phyloP scores from a whole-genome alignment of 495 filamentous ascomycete genomes.

The Lichina pygmaea region DNA sequence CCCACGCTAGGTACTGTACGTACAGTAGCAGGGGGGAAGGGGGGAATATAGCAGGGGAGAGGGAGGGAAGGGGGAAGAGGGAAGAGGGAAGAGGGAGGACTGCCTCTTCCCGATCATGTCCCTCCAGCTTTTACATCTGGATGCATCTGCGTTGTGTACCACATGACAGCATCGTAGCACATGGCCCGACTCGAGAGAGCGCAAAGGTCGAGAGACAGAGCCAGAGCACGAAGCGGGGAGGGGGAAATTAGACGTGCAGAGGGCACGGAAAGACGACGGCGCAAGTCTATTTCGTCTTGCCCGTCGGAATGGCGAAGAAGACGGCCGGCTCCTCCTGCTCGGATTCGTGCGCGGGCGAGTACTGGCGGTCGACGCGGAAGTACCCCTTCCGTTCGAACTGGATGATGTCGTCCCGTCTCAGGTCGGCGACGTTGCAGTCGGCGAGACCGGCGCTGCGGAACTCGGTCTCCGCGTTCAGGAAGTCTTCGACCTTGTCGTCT shows the following conservation, averaged over 20 bases:
- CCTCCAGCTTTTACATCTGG: too few species aligned
- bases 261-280: neutral
- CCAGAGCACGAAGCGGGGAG: neutral
- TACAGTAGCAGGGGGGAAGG: too few species aligned
- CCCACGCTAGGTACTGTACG: too few species aligned
- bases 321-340: slow-evolving; percentile 31
- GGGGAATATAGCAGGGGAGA: too few species aligned
- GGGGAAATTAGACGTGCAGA: neutral
- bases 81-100: too few species aligned
- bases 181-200: too few species aligned
- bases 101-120: too few species aligned
- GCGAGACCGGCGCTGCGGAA: slow-evolving; percentile 48
- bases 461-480: slow-evolving; percentile 49
- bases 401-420: slow-evolving; percentile 66
- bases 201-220: too few species aligned
- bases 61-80: too few species aligned
- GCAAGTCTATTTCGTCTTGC: slow-evolving; percentile 17
- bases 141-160: too few species aligned
- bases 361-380: slow-evolving; percentile 47
- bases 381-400: slow-evolving; percentile 88
- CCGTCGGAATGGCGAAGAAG: slow-evolving; percentile 55
- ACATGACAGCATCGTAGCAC: too few species aligned
- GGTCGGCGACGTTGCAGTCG: slow-evolving; percentile 47
- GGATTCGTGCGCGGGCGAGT: slow-evolving; percentile 6
- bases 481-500: slow-evolving; percentile 58